These are phyloP conservation scores for Oryza punctata DNA, from an alignment of 176 grass and related monocot species.

Conservation along the genomic window DNA sequence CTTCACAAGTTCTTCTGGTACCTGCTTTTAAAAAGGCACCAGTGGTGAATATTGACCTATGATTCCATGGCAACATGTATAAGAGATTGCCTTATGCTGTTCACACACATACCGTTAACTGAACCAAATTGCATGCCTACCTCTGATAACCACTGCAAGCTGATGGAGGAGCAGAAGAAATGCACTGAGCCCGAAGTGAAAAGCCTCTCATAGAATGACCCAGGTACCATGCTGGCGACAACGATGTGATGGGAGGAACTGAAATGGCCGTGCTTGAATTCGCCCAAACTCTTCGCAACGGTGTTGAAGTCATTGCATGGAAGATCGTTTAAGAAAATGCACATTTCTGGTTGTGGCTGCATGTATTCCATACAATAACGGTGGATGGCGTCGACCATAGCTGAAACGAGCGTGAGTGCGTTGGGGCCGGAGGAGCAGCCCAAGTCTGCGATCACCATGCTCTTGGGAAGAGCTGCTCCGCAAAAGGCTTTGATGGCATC, in stretches of 20 bases:
- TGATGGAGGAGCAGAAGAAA: slow-evolving; percentile 3
- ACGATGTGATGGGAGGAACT: not conserved
- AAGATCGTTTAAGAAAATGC: slow-evolving; percentile 21
- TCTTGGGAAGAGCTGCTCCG: not conserved
- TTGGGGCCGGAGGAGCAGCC: slow-evolving; percentile 39
- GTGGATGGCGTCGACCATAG: not conserved
- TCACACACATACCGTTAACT: too few species aligned
- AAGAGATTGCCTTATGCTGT: too few species aligned
- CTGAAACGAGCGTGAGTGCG: not conserved
- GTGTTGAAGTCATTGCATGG: slow-evolving; percentile 34
- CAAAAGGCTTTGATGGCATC: not conserved
- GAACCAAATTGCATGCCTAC: not conserved
- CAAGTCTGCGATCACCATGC: slow-evolving; percentile 15
- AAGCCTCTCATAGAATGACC: slow-evolving; percentile 29
- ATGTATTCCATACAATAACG: not conserved
- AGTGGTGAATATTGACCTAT: too few species aligned
- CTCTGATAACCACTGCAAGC: slow-evolving; percentile 38
- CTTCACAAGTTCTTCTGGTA: not conserved
- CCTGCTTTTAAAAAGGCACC: not conserved
- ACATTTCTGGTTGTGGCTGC: slow-evolving; percentile 9
- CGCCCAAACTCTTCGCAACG: not conserved
- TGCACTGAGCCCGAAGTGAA: not conserved
- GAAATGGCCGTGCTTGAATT: not conserved
- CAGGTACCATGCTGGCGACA: slow-evolving; percentile 3
- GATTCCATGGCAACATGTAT: too few species aligned